A percentile compares a stretch with the other conserved stretches of the same genome.
Conservation (phyloP, 176 grass and related monocot species). For the Eleusine coracana region DNA sequence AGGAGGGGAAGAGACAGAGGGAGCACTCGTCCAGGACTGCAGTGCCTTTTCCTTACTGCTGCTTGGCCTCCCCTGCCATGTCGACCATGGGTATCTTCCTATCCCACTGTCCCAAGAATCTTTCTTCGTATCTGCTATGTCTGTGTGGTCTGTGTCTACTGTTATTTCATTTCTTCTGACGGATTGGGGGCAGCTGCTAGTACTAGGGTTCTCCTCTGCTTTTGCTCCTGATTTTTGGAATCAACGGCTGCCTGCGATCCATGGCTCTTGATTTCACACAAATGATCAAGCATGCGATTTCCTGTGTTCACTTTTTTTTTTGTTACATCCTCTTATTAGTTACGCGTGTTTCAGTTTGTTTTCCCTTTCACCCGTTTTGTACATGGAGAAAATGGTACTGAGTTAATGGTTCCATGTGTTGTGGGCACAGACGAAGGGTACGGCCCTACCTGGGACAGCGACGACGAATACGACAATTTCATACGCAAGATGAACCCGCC, state of each 20-base stretch:
- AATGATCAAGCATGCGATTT: background rate
- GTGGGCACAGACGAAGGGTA: conserved; percentile 64
- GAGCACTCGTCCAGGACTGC: conserved; percentile 22
- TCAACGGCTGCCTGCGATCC: background rate
- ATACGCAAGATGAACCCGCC: conserved; percentile 91
- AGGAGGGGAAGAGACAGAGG: background rate
- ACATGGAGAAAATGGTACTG: background rate
- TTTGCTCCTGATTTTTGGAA: conserved; percentile 12
- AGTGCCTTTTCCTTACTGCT: background rate
- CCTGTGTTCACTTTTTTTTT: background rate
- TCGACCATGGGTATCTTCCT: conserved; percentile 46
- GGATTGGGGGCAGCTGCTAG: background rate
- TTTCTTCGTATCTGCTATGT: background rate
- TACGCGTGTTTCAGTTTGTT: background rate
- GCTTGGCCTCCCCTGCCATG: conserved; percentile 31
- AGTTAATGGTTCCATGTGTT: conserved; percentile 45
- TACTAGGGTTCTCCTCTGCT: conserved; percentile 1
- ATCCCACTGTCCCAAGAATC: background rate
- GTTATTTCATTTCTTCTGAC: background rate
- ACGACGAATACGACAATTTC: conserved; percentile 87
- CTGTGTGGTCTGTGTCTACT: background rate
- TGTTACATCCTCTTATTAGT: background rate
- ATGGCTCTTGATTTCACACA: background rate
- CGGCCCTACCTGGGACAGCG: conserved; percentile 69
- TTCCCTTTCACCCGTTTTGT: background rate